These are phyloP conservation scores for Neonectria faginata DNA, from an alignment of 2,329 filamentous ascomycete genomes.

Conservation along the genomic window DNA sequence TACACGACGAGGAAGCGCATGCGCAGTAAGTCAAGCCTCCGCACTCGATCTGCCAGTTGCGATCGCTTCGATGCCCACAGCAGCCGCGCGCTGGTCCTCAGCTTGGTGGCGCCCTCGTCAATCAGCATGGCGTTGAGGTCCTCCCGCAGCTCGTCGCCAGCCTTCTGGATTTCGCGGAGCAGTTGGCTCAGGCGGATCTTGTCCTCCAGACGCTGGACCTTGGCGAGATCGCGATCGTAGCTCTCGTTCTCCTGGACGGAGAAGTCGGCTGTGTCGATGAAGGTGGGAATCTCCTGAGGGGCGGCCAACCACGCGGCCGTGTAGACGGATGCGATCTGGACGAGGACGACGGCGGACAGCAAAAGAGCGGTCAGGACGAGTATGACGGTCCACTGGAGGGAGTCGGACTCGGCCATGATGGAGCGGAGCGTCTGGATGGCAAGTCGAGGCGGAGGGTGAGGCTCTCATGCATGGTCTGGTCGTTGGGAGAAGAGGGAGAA, in stretches of 20 bases:
- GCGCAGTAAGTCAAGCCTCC: slow-evolving; percentile 69
- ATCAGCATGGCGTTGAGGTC: slow-evolving; percentile 66
- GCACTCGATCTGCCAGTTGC: slow-evolving; percentile 67
- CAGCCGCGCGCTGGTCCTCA: slow-evolving; percentile 63
- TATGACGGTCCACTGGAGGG: slow-evolving; percentile 68
- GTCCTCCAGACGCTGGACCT: slow-evolving; percentile 69
- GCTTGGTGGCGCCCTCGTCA: slow-evolving; percentile 55
- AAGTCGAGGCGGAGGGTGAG: slow-evolving; percentile 42
- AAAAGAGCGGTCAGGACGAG: slow-evolving; percentile 68
- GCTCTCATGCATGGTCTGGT: slow-evolving; percentile 47
- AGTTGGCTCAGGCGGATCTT: slow-evolving; percentile 69
- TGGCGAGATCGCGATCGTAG: slow-evolving; percentile 70
- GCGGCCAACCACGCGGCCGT: slow-evolving; percentile 68
- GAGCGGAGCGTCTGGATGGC: slow-evolving; percentile 46
- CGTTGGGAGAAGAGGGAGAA: slow-evolving; percentile 32
- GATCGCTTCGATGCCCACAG: slow-evolving; percentile 69
- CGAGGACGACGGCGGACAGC: slow-evolving; percentile 66
- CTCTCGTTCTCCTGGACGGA: slow-evolving; percentile 74
- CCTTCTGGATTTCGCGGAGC: slow-evolving; percentile 71
- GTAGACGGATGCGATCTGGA: slow-evolving; percentile 64
- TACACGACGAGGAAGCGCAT: slow-evolving; percentile 75
- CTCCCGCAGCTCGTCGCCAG: slow-evolving; percentile 71
- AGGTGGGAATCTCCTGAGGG: slow-evolving; percentile 67
- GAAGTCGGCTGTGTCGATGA: slow-evolving; percentile 70
- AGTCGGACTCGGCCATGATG: slow-evolving; percentile 63